These are phyloP conservation scores for Apiospora koreana DNA, from an alignment of 2,329 filamentous ascomycete species.

Conservation along the genomic window DNA sequence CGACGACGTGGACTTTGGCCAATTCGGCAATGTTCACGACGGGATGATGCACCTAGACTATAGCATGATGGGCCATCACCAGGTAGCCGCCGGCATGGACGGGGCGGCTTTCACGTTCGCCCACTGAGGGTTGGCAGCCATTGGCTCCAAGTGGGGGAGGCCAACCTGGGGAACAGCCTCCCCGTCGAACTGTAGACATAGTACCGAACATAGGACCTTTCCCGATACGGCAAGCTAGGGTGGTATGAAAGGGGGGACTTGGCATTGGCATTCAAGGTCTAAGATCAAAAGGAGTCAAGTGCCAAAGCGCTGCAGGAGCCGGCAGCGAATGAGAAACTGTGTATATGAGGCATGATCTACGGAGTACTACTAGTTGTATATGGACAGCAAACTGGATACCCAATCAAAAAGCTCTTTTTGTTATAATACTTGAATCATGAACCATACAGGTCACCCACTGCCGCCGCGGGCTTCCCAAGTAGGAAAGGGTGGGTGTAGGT, in stretches of 20 bases:
- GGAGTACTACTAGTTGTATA: neutral
- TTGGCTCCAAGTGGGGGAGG: neutral
- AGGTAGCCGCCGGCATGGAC: conserved; percentile 38
- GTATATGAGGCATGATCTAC: conserved; percentile 6
- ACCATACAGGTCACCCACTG: neutral
- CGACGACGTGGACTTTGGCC: conserved; percentile 39
- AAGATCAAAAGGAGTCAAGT: neutral
- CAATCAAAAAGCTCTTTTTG: neutral
- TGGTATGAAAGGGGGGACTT: neutral
- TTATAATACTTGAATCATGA: neutral
- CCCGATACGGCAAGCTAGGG: neutral
- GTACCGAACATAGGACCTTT: neutral
- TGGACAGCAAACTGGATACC: conserved; percentile 1
- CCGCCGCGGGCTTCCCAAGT: neutral
- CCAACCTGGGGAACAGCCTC: neutral
- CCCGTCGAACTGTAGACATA: neutral
- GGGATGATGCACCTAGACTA: conserved; percentile 33
- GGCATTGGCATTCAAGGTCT: neutral
- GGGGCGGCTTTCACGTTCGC: conserved; percentile 42
- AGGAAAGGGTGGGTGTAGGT: neutral
- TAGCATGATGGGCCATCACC: conserved; percentile 26
- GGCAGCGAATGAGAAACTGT: conserved; percentile 9
- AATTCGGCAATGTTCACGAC: conserved; percentile 29
- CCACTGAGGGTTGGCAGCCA: conserved; percentile 31
- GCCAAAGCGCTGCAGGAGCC: neutral